Conservation (phyloP, 2,329 filamentous ascomycete genomes). For the Kalmusia sp. region DNA sequence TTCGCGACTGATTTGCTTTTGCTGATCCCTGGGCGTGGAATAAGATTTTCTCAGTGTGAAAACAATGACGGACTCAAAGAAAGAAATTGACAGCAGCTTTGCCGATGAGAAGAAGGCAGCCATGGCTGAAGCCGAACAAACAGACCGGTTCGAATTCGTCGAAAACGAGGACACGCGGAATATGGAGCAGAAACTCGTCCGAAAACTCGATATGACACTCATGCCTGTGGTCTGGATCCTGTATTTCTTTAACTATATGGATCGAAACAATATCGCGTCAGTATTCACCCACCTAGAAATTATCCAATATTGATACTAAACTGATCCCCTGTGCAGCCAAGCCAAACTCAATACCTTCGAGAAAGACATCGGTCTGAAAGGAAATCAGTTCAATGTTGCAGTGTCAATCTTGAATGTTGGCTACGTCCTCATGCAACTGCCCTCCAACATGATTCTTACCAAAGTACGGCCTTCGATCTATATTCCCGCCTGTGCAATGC, state of each 20-base stretch:
- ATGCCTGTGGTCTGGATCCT: constrained; percentile 22
- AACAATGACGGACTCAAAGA: neutral
- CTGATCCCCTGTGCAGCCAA: constrained; percentile 7
- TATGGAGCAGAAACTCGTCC: constrained; percentile 10
- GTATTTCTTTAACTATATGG: constrained; percentile 21
- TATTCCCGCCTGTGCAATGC: constrained; percentile 46
- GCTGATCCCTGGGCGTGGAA: neutral
- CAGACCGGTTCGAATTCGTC: constrained; percentile 9
- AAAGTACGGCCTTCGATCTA: constrained; percentile 61
- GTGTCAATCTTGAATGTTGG: constrained; percentile 62
- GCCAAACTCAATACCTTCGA: constrained; percentile 23
- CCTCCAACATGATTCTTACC: constrained; percentile 64
- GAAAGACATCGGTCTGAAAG: constrained; percentile 11
- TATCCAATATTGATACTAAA: neutral
- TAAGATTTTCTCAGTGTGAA: neutral
- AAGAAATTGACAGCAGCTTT: neutral
- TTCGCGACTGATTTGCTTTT: no score
- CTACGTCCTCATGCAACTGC: constrained; percentile 67
- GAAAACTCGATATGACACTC: constrained; percentile 17
- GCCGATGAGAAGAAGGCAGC: constrained; percentile 7
- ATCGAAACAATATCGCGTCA: constrained; percentile 21
- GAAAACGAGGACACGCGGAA: constrained; percentile 5
- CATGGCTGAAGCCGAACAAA: neutral
- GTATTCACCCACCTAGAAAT: neutral
- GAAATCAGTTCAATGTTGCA: constrained; percentile 15